These are phyloP conservation scores for Tremellales sp. DNA, from an alignment of 1,284 basidiomycete species.

Conservation along the genomic window DNA sequence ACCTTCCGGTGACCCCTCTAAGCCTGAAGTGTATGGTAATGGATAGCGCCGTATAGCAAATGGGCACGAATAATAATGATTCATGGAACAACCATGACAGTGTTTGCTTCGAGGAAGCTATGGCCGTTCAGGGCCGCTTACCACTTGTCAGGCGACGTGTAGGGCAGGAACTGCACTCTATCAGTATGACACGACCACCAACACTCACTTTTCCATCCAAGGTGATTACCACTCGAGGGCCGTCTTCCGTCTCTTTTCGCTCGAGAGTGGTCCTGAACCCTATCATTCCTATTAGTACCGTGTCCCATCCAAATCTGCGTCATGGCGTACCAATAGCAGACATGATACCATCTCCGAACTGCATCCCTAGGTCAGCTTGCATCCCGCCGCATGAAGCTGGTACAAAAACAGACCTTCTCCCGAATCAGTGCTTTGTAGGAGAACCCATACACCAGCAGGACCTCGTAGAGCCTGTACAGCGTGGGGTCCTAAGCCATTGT, in stretches of 20 bases:
- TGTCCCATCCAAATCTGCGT: neutral
- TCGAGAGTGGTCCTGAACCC: constrained; percentile 65
- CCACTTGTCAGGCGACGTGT: constrained; percentile 26
- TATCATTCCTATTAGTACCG: neutral
- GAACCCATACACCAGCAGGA: constrained; percentile 71
- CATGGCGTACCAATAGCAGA: constrained; percentile 63
- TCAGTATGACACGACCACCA: neutral
- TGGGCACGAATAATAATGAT: no score
- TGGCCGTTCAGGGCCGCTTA: constrained; percentile 5
- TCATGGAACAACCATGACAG: no score
- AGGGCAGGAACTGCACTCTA: constrained; percentile 23
- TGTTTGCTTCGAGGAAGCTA: no score
- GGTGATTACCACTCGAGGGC: constrained; percentile 74
- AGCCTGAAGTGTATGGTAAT: no score
- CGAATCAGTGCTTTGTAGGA: constrained; percentile 67
- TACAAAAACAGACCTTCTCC: constrained; percentile 64
- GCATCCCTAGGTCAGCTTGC: neutral
- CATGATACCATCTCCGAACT: constrained; percentile 91
- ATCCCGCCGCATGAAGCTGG: neutral
- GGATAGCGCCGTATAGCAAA: no score
- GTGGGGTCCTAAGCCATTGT: constrained; percentile 59
- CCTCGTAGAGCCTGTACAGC: constrained; percentile 80
- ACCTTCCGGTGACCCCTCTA: no score
- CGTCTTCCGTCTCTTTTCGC: constrained; percentile 72
- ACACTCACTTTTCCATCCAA: constrained; percentile 63